A percentile compares a stretch with the other conserved stretches of the same genome.
phyloP scores from a whole-genome alignment of 2,329 filamentous ascomycete species.

The Ophiostoma ulmi region DNA sequence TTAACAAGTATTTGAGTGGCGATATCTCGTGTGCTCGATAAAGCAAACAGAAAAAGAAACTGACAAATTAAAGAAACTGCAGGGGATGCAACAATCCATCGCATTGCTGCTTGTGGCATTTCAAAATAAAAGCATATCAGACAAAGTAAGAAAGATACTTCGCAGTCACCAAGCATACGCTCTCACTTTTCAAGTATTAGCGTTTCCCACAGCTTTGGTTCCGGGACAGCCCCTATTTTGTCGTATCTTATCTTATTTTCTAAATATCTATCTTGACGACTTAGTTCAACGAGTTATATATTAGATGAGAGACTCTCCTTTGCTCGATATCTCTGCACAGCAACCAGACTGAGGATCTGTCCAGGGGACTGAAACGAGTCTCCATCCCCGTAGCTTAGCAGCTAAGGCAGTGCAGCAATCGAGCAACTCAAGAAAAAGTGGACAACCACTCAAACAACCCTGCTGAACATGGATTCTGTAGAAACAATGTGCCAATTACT shows the following conservation, averaged over 20 bases:
- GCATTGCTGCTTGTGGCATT: too few relatives aligned
- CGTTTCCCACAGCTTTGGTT: neutral
- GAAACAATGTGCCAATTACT: neutral
- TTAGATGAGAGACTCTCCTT: neutral
- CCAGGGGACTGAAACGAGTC: slow-evolving; percentile 9
- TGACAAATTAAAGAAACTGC: too few relatives aligned
- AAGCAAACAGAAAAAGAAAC: neutral
- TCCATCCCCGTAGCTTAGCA: neutral
- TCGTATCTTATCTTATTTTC: neutral
- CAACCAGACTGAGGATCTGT: neutral
- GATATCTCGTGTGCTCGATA: neutral
- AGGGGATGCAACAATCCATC: too few relatives aligned
- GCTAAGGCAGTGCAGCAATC: neutral
- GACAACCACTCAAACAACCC: neutral
- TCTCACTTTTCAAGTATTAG: neutral
- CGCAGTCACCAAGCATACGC: too few relatives aligned
- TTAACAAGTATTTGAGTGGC: neutral
- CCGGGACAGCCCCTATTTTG: neutral
- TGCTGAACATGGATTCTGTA: neutral
- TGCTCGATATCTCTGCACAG: neutral
- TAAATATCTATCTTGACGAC: neutral
- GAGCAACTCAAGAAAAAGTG: neutral
- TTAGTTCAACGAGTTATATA: neutral
- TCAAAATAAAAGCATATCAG: too few relatives aligned
- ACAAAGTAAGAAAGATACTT: too few relatives aligned